Base-by-base conservation (phyloP, 208 protist species). In the Kentomonas sorsogonicus region DNA sequence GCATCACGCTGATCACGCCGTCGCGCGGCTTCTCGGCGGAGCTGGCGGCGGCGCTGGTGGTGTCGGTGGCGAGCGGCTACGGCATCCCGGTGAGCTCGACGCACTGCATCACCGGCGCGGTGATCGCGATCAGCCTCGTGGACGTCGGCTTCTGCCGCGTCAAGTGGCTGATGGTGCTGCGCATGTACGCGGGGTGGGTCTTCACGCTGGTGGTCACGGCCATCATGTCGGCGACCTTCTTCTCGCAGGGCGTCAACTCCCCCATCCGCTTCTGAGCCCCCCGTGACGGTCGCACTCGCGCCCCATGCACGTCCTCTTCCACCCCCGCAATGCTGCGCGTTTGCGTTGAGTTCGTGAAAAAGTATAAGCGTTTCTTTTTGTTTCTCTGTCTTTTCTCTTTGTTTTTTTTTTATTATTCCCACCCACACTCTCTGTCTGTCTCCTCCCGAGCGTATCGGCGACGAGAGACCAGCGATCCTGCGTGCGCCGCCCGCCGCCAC, bases 51-150 rank as follows among this genome's bases (percentile, higher is more conserved):
- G 82, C 82, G 31, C 52, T 86, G 0, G 76, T 89, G 26, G 72
- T 94, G 3, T 79, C 87, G 18, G 63, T 89, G 26, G 76, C 79
- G 36, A 90, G 83, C 34, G 63, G 45, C 44, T 79, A 77, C 46
- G 75, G 74, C 45, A 68, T 92, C 31, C 87, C 90, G 36, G 77
- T 96, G 26, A 91, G 80, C 3, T 93, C 90, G 4, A 96, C 90
- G n/a, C 90, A 96, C 72, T 85, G 78, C 57, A 91, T 86, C 57
- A 83, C 86, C 38, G 90, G 90, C 10, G 79, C 74, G 16, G 70
- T 96, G 26, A 60, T 92, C 11, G 82, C 83, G 16, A 71, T 86
- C 55, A 77, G 75, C 34, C 73, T 95, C 27, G 59, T 80, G 11
- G 81, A 89, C 41, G 66, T 82, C 34, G 79, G 75, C 39, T 79